phyloP scores from a whole-genome alignment of 176 grass and related monocot species.

The Zizania latifolia region DNA sequence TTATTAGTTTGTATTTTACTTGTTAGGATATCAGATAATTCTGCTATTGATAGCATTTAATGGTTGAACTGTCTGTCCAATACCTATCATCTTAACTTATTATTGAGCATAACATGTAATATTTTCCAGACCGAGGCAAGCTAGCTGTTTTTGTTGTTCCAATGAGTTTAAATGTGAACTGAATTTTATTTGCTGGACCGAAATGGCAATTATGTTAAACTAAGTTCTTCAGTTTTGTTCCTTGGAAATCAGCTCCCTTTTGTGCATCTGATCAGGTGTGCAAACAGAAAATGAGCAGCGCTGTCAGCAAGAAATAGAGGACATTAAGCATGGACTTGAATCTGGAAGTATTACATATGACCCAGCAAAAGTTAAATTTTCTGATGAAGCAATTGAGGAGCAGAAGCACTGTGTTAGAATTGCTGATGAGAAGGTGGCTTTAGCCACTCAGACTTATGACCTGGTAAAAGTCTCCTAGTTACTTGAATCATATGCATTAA shows the following conservation, averaged over 20 bases:
- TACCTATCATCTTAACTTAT: background rate
- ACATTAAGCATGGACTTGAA: conserved; percentile 70
- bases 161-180: conserved; percentile 14
- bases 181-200: conserved; percentile 11
- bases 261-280: conserved; percentile 55
- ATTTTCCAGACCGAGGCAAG: background rate
- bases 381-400: conserved; percentile 85
- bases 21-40: background rate
- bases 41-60: background rate
- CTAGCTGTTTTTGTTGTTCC: conserved; percentile 11
- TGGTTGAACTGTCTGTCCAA: background rate
- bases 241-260: background rate
- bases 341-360: conserved; percentile 73
- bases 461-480: conserved; percentile 52
- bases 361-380: conserved; percentile 77
- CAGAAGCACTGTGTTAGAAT: conserved; percentile 93
- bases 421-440: conserved; percentile 99
- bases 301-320: conserved; percentile 92
- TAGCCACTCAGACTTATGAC: conserved; percentile 94
- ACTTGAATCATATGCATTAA: background rate
- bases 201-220: background rate
- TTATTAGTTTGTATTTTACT: background rate
- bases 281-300: conserved; percentile 87
- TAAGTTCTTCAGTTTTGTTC: background rate
- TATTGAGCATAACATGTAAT: background rate